Evolutionary conservation across 371 early-diverging fungal genomes (phyloP).

Genomic region (Mucor saturninus): DNA sequence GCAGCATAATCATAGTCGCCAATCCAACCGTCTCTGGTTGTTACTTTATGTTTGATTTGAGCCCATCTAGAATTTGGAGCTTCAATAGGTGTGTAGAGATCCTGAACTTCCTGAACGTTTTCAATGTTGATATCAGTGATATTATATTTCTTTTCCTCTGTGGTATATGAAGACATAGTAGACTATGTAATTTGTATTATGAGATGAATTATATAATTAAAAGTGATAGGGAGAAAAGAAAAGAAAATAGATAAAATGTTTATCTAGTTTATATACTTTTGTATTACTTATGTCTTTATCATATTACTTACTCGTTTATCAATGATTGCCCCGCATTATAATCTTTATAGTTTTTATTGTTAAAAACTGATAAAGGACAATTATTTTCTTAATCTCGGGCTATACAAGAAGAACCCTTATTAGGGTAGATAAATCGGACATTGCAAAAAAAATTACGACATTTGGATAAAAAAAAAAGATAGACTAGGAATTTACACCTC

Average conservation of each 20-base stretch:
- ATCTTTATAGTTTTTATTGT: not conserved
- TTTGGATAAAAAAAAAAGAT: not conserved
- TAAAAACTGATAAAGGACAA: constrained; percentile 1
- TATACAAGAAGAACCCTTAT: not conserved
- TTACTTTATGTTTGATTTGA: too few relatives aligned
- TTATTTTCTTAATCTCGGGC: constrained; percentile 1
- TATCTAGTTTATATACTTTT: not conserved
- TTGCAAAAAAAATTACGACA: not conserved
- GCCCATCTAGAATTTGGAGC: constrained; percentile 16
- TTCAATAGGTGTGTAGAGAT: constrained; percentile 10
- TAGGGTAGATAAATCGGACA: not conserved
- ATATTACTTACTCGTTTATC: not conserved
- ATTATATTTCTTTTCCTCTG: constrained; percentile 16
- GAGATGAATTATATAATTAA: not conserved
- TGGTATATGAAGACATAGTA: constrained; percentile 1
- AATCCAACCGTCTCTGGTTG: too few relatives aligned
- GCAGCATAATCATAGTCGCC: constrained; percentile 26
- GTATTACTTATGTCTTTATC: too few relatives aligned
- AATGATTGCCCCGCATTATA: not conserved
- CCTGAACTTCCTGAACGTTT: constrained; percentile 4
- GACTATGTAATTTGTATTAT: not conserved
- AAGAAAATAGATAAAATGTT: not conserved
- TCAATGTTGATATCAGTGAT: constrained; percentile 13
- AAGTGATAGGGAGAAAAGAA: not conserved
- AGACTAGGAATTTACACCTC: not conserved